Evolutionary conservation across 2,329 filamentous ascomycete species (phyloP).

Genomic region (Phaeosphaeriaceae sp.): DNA sequence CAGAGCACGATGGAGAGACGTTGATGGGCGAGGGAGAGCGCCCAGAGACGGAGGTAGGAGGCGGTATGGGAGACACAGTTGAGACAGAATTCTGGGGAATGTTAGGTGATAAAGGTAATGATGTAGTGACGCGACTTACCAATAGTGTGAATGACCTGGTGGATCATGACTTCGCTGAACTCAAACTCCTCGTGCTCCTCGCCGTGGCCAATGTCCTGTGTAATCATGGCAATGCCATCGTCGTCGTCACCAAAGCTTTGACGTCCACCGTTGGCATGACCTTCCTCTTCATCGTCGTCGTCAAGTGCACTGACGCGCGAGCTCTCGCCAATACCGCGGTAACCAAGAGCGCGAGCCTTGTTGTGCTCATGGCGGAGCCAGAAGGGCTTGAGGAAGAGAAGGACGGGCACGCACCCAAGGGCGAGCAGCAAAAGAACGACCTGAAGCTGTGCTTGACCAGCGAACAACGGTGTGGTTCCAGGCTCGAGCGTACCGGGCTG

Average conservation of each 20-base stretch:
- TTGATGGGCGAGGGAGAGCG: slow-evolving; percentile 94
- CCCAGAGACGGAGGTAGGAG: slow-evolving; percentile 98
- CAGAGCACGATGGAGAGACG: slow-evolving; percentile 96
- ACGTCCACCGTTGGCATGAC: slow-evolving; percentile 65
- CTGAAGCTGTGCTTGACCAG: slow-evolving; percentile 79
- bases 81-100: slow-evolving; percentile 83
- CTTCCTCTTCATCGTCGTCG: slow-evolving; percentile 77
- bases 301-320: slow-evolving; percentile 89
- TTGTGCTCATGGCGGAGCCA: slow-evolving; percentile 96
- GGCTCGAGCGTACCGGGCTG: slow-evolving; percentile 79
- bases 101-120: neutral
- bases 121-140: slow-evolving; percentile 65
- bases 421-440: slow-evolving; percentile 81
- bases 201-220: slow-evolving; percentile 75
- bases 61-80: slow-evolving; percentile 99
- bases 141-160: slow-evolving; percentile 98
- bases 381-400: slow-evolving; percentile 94
- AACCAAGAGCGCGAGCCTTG: slow-evolving; percentile 83
- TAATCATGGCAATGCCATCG: slow-evolving; percentile 87
- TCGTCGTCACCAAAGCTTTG: slow-evolving; percentile 77
- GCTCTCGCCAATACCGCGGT: slow-evolving; percentile 90
- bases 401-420: slow-evolving; percentile 83
- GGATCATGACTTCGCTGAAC: slow-evolving; percentile 96
- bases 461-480: slow-evolving; percentile 69
- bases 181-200: slow-evolving; percentile 97